phyloP scores from a whole-genome alignment of 345 rosid genomes.

The Gossypium raimondii region DNA sequence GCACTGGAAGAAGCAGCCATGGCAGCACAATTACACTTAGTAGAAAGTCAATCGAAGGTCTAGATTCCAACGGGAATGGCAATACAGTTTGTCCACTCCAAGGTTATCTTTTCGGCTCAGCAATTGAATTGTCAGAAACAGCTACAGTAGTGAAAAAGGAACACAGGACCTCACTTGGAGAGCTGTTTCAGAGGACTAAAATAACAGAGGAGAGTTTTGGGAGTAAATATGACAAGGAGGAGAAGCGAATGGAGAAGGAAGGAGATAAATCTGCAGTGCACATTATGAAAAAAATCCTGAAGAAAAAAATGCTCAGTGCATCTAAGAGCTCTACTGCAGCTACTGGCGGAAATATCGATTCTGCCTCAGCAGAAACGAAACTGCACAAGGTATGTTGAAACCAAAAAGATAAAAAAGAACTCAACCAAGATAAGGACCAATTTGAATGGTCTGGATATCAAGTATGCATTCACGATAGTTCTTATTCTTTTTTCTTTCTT shows the following conservation, averaged over 20 bases:
- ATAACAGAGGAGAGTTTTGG: conserved; percentile 40
- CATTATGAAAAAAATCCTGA: conserved; percentile 54
- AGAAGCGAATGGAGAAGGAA: conserved; percentile 53
- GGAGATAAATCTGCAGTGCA: conserved; percentile 53
- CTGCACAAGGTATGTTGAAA: conserved; percentile 48
- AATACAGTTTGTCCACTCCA: conserved; percentile 64
- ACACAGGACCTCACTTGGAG: conserved; percentile 68
- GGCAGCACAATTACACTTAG: conserved; percentile 69
- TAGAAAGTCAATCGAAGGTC: conserved; percentile 55
- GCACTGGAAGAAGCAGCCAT: conserved; percentile 73
- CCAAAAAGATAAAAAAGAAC: neutral
- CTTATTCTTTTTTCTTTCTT: neutral
- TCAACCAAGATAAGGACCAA: neutral
- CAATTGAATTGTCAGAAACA: conserved; percentile 59
- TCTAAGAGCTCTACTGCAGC: conserved; percentile 39
- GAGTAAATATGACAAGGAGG: conserved; percentile 47
- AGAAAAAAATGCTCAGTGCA: conserved; percentile 54
- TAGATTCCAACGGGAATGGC: conserved; percentile 44
- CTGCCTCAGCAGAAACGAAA: conserved; percentile 58
- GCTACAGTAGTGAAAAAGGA: conserved; percentile 57
- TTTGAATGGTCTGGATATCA: neutral
- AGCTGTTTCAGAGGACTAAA: conserved; percentile 69
- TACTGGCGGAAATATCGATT: conserved; percentile 38
- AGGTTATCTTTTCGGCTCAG: conserved; percentile 70
- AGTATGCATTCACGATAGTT: neutral